Base-by-base conservation (phyloP, 441 rosid genomes). In the Croton laevigatus region DNA sequence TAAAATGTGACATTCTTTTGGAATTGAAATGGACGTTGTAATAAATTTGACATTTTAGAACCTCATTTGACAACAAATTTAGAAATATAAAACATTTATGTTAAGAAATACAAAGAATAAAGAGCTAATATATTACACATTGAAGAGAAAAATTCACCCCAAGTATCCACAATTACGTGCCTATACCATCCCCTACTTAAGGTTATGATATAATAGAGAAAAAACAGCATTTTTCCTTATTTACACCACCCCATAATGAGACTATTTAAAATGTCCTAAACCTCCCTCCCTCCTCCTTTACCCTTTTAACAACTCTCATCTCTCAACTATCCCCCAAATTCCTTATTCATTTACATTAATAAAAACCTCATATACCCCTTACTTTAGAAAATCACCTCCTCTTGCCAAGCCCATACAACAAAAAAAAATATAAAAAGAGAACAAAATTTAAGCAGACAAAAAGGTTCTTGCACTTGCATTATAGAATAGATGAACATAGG, bases 281-380 rank as follows among this genome's bases (percentile, higher is more conserved):
- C 71, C 71, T 0, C 2, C 38, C 66, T 64, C 34, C 68, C 46
- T 42, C 57, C 70, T 19, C 66, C 66, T 55, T 58, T 72, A 65
- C 42, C 19, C 17, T 46, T 46, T 55, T 17, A 34, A n/a, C 11
- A 65, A 45, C 64, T 42, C 44, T n/a, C n/a, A 52, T 61, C 54
- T 45, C 68, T 45, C 65, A 64, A 34, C 63, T 19, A 20, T 20
- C 62, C 73, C 75, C 55, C 71, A 61, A 48, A 19, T 67, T 68
- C 72, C 72, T 83, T 79, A 75, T 75, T 83, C 78, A 79, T 81
- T 73, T 79, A 79, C 80, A 84, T 66, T 66, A 48, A n/a, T 61
- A 77, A 73, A 73, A 58, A 23, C 34, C 53, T 1, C 59, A 78
- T 71, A 76, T 76, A 66, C 66, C 76, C 81, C 66, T 76, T 60